phyloP scores from a whole-genome alignment of 2,329 filamentous ascomycete species.

The Diaporthe sp. region DNA sequence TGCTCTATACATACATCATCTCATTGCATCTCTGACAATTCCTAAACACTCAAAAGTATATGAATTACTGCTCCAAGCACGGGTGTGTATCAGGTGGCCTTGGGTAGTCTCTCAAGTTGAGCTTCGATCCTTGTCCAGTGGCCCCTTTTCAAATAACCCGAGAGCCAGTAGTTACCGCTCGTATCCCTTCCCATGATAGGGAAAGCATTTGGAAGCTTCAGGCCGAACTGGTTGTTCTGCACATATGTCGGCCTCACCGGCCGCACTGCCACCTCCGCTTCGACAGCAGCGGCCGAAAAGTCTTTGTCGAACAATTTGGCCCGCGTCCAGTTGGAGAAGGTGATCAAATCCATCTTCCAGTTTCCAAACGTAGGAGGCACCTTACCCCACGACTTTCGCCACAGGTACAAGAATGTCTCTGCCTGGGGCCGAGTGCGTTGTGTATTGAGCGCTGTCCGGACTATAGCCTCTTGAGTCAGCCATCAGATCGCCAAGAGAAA shows the following conservation, averaged over 20 bases:
- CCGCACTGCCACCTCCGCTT: neutral
- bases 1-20: too few relatives aligned
- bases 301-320: slow-evolving; percentile 48
- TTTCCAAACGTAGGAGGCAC: slow-evolving; percentile 51
- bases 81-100: too few relatives aligned
- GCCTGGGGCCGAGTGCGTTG: slow-evolving; percentile 52
- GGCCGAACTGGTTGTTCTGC: slow-evolving; percentile 4
- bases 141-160: too few relatives aligned
- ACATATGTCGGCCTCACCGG: slow-evolving; percentile 14
- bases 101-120: too few relatives aligned
- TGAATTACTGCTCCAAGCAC: too few relatives aligned
- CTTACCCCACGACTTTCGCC: slow-evolving; percentile 44
- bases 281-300: slow-evolving; percentile 45
- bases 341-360: slow-evolving; percentile 49
- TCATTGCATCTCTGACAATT: too few relatives aligned
- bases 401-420: slow-evolving; percentile 51
- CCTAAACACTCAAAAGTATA: too few relatives aligned
- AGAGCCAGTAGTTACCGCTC: too few relatives aligned
- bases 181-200: slow-evolving; percentile 10
- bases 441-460: slow-evolving; percentile 49
- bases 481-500: neutral
- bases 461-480: neutral
- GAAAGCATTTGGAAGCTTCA: slow-evolving; percentile 24
- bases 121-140: too few relatives aligned
- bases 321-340: slow-evolving; percentile 51